phyloP scores from a whole-genome alignment of 257 asterid species.

The Vinca minor region DNA sequence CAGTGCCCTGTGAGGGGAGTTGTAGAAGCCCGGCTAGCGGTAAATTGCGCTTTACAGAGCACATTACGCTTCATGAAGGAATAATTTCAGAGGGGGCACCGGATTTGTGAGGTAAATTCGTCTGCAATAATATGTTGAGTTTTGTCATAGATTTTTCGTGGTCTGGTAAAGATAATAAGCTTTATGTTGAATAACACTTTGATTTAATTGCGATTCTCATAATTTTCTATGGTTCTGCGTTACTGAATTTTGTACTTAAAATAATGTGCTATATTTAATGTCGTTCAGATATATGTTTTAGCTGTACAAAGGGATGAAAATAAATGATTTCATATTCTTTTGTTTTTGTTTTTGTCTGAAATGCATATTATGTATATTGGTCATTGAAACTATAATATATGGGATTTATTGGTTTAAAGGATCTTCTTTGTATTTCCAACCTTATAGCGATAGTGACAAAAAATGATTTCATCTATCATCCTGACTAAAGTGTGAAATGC shows the following conservation, averaged over 20 bases:
- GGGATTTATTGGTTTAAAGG: too few relatives aligned
- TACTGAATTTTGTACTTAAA: neutral
- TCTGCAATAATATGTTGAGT: neutral
- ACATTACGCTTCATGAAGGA: conserved; percentile 80
- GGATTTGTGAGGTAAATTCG: conserved; percentile 59
- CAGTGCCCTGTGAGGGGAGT: too few relatives aligned
- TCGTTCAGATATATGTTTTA: neutral
- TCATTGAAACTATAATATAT: too few relatives aligned
- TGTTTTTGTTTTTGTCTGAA: neutral
- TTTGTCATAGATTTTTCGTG: neutral
- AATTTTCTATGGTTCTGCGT: neutral
- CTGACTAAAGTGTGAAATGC: too few relatives aligned
- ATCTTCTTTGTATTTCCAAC: too few relatives aligned
- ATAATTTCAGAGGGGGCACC: conserved; percentile 62
- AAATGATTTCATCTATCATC: too few relatives aligned
- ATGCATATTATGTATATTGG: too few relatives aligned
- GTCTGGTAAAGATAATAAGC: neutral
- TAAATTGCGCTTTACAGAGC: conserved; percentile 76
- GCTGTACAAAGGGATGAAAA: neutral
- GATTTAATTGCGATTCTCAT: too few relatives aligned
- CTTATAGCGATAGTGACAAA: too few relatives aligned
- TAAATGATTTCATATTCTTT: neutral
- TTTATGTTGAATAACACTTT: neutral
- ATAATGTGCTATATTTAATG: neutral
- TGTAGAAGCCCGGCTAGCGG: too few relatives aligned